phyloP scores from a whole-genome alignment of 2,329 filamentous ascomycete genomes.

The Diaporthe amygdali region DNA sequence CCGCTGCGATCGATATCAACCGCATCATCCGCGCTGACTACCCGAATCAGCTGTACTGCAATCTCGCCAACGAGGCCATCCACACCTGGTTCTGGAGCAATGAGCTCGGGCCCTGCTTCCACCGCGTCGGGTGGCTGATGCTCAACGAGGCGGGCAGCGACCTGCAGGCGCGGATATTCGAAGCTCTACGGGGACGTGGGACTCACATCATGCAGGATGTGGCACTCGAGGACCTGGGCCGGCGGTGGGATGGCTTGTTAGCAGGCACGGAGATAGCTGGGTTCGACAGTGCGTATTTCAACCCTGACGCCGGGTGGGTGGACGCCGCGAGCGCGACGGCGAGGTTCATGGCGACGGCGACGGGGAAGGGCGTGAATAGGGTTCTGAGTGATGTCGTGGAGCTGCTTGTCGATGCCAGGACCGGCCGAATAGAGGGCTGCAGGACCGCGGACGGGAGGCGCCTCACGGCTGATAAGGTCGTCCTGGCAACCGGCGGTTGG shows the following conservation, averaged over 20 bases:
- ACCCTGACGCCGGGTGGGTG: background rate
- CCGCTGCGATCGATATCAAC: slow-evolving; percentile 16
- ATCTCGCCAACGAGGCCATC: slow-evolving; percentile 20
- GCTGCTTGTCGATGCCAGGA: background rate
- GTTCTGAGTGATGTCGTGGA: background rate
- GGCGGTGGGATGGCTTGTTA: background rate
- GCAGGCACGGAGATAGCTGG: background rate
- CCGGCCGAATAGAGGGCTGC: background rate
- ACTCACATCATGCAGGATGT: slow-evolving; percentile 12
- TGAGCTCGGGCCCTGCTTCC: slow-evolving; percentile 19
- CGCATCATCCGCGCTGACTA: slow-evolving; percentile 21
- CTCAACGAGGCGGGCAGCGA: slow-evolving; percentile 12
- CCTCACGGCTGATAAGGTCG: background rate
- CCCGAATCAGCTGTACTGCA: slow-evolving; percentile 16
- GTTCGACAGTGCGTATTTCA: background rate
- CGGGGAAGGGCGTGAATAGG: background rate
- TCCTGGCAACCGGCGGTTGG: slow-evolving; percentile 5
- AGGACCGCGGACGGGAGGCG: background rate
- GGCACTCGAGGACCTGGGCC: background rate
- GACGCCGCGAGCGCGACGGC: background rate
- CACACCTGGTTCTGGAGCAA: slow-evolving; percentile 21
- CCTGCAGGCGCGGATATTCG: background rate
- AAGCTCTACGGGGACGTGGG: background rate
- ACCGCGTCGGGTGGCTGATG: slow-evolving; percentile 15
- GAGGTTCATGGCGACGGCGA: background rate